Evolutionary conservation across 108 stramenopile genomes (phyloP).

Genomic region (Pseudonitzschia delicatissima): DNA sequence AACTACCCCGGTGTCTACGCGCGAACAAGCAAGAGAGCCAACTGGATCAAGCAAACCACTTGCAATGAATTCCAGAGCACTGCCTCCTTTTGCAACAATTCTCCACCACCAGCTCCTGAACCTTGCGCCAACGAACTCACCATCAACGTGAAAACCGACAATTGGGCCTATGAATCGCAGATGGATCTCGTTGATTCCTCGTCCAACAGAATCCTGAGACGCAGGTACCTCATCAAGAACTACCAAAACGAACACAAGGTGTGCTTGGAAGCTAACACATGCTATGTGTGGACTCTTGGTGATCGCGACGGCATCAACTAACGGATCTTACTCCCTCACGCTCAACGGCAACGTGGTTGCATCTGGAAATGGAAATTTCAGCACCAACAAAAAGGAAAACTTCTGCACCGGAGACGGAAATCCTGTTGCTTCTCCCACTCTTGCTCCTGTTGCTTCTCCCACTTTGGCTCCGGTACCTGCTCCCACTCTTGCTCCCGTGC

Average conservation of each 20-base stretch:
- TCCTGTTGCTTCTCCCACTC: background rate
- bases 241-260: background rate
- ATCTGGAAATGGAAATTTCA: background rate
- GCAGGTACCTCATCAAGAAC: background rate
- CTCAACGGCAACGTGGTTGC: background rate
- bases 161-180: background rate
- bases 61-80: conserved; percentile 16
- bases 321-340: background rate
- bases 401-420: background rate
- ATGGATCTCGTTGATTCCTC: background rate
- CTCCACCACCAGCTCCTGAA: conserved; percentile 10
- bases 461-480: background rate
- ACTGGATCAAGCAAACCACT: conserved; percentile 36
- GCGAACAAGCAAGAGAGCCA: conserved; percentile 15
- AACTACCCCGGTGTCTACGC: conserved; percentile 55
- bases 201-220: background rate
- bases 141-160: background rate
- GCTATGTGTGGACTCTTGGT: background rate
- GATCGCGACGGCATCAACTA: background rate
- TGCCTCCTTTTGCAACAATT: conserved; percentile 16
- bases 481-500: background rate
- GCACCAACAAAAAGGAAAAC: background rate
- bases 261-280: background rate
- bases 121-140: no score
- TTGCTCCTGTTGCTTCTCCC: background rate